phyloP scores from a whole-genome alignment of 352 stramenopile species.

The Elongisporangium anandrum region DNA sequence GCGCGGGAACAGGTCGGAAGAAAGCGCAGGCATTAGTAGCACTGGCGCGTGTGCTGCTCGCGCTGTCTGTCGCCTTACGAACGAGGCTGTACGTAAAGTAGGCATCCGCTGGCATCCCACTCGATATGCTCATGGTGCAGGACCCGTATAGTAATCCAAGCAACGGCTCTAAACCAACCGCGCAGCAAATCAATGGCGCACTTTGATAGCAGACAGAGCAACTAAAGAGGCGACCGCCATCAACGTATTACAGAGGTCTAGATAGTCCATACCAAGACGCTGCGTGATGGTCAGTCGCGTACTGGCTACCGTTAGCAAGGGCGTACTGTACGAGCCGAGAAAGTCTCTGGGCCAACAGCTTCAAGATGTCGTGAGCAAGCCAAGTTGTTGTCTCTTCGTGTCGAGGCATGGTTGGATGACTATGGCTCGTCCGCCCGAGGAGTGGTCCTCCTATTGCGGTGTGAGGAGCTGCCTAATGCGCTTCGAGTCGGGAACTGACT shows the following conservation, averaged over 20 bases:
- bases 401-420: neutral
- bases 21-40: neutral
- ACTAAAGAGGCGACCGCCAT: neutral
- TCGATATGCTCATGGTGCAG: too few species aligned
- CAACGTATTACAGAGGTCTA: neutral
- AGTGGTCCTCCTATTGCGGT: neutral
- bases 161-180: neutral
- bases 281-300: neutral
- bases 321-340: neutral
- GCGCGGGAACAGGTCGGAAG: neutral
- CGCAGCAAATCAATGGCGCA: neutral
- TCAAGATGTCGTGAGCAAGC: neutral
- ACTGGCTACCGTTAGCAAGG: neutral
- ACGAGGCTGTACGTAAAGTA: neutral
- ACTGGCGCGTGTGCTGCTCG: neutral
- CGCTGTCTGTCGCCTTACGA: neutral
- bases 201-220: neutral
- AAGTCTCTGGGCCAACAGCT: neutral
- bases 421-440: neutral
- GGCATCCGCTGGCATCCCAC: neutral
- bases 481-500: neutral
- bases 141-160: neutral
- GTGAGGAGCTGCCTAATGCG: neutral
- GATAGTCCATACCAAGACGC: neutral
- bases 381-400: neutral